phyloP scores from a whole-genome alignment of 2,329 filamentous ascomycete genomes.

The Sporothrix humicola region DNA sequence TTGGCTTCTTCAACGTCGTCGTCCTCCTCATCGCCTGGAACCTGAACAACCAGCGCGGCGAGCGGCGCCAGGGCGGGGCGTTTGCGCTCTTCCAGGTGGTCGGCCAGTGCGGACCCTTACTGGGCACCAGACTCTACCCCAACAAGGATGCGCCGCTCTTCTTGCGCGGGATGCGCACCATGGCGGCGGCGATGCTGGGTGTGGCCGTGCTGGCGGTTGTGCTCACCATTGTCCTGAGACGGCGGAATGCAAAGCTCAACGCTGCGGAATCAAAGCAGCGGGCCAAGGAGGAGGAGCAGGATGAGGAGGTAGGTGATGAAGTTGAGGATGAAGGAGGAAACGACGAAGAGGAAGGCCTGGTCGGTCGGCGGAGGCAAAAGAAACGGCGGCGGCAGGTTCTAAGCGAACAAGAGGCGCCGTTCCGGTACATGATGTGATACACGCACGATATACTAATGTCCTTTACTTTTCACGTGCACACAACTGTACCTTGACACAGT shows the following conservation, averaged over 20 bases:
- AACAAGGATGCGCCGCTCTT: slow-evolving; percentile 66
- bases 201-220: slow-evolving; percentile 62
- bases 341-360: slow-evolving; percentile 28
- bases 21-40: slow-evolving; percentile 87
- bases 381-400: background rate
- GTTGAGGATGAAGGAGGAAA: slow-evolving; percentile 17
- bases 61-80: slow-evolving; percentile 68
- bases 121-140: slow-evolving; percentile 72
- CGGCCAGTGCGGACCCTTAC: slow-evolving; percentile 77
- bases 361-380: background rate
- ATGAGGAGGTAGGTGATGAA: background rate
- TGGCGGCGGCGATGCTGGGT: slow-evolving; percentile 65
- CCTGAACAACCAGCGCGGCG: slow-evolving; percentile 79
- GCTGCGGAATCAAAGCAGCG: slow-evolving; percentile 42
- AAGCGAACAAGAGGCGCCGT: background rate
- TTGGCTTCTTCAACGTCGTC: slow-evolving; percentile 83
- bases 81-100: slow-evolving; percentile 82
- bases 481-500: background rate
- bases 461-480: no score
- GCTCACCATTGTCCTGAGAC: slow-evolving; percentile 59
- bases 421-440: slow-evolving; percentile 32
- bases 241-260: slow-evolving; percentile 57
- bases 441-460: background rate
- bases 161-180: slow-evolving; percentile 65
- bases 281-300: slow-evolving; percentile 43